Evolutionary conservation across 345 rosid species (phyloP).

Genomic region (Salix caprea): DNA sequence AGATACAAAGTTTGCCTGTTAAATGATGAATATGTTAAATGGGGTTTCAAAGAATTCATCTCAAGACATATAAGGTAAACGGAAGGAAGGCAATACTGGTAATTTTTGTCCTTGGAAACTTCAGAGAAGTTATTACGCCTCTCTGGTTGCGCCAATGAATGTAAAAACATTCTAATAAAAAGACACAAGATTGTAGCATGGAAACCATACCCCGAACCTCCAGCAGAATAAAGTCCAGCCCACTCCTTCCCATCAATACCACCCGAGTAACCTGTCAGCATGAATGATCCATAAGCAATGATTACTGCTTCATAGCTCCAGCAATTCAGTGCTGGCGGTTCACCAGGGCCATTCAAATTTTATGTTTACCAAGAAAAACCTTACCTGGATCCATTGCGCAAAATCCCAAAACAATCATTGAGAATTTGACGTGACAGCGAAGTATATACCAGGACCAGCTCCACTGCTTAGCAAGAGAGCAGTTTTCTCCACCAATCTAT

Average conservation of each 20-base stretch:
- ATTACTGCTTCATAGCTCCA: not conserved
- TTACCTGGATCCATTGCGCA: conserved; percentile 81
- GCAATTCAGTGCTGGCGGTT: conserved; percentile 5
- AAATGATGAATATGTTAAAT: not conserved
- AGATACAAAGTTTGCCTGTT: not conserved
- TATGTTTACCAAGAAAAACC: conserved; percentile 5
- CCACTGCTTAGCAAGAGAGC: conserved; percentile 38
- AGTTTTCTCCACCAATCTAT: conserved; percentile 61
- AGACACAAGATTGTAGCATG: conserved; percentile 4
- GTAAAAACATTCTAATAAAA: not conserved
- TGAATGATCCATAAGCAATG: conserved; percentile 12
- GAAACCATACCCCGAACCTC: conserved; percentile 53
- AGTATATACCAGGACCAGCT: conserved; percentile 44
- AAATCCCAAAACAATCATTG: conserved; percentile 62
- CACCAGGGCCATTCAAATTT: not conserved
- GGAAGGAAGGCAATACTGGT: not conserved
- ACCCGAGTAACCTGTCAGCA: conserved; percentile 65
- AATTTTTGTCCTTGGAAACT: not conserved
- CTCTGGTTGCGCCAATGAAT: not conserved
- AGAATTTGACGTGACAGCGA: conserved; percentile 43
- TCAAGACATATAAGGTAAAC: not conserved
- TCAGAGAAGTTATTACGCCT: not conserved
- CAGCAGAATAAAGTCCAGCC: conserved; percentile 68
- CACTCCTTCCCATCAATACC: conserved; percentile 95
- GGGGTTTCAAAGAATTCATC: not conserved